Percentiles rank a stretch among this genome's conserved stretches.
phyloP scores from a whole-genome alignment of 148 eudicot species.

The Camellia japonica region DNA sequence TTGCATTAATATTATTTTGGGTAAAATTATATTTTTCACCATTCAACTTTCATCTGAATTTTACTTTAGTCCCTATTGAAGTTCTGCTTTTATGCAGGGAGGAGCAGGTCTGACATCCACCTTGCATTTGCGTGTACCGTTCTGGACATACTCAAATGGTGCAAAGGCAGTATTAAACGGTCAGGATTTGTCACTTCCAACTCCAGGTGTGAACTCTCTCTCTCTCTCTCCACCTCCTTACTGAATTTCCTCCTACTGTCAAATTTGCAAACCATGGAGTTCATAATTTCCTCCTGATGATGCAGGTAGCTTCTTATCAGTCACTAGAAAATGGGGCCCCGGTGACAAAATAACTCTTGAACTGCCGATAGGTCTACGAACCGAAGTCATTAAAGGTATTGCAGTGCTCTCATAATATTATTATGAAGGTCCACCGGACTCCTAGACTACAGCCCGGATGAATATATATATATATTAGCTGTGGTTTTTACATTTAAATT shows the following conservation, averaged over 20 bases:
- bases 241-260: background rate
- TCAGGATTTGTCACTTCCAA: conserved; percentile 37
- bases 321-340: conserved; percentile 58
- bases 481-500: no score
- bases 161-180: conserved; percentile 53
- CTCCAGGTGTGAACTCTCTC: conserved; percentile 48
- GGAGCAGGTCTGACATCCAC: conserved; percentile 27
- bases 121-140: conserved; percentile 70
- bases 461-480: background rate
- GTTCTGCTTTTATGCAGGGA: conserved; percentile 21
- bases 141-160: conserved; percentile 56
- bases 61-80: background rate
- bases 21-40: background rate
- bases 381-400: conserved; percentile 70
- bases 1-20: background rate
- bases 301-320: conserved; percentile 65
- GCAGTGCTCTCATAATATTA: background rate
- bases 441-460: background rate
- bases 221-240: background rate
- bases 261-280: background rate
- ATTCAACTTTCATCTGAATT: no score
- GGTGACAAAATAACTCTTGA: conserved; percentile 56
- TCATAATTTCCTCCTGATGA: background rate
- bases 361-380: conserved; percentile 57
- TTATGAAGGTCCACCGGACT: background rate